Conservation (phyloP, 2,329 filamentous ascomycete genomes). For the Aspergillus jensenii region DNA sequence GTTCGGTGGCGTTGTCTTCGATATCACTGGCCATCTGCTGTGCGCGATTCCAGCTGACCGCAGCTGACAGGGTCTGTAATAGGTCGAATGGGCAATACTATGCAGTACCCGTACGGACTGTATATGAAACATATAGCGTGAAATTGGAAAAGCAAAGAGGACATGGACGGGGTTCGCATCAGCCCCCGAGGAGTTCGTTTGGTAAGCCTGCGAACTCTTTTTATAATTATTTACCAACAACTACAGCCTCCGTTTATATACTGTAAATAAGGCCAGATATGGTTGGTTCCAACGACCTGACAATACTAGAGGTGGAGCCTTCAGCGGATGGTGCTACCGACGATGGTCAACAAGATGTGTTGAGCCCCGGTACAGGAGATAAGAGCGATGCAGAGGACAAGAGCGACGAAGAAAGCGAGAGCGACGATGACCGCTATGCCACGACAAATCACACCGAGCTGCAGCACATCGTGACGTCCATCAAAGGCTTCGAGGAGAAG, state of each 20-base stretch:
- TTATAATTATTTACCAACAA: too few species aligned
- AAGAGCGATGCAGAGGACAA: background rate
- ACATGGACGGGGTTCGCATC: too few species aligned
- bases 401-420: background rate
- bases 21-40: too few species aligned
- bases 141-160: too few species aligned
- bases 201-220: too few species aligned
- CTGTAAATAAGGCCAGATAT: background rate
- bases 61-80: background rate
- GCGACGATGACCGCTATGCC: background rate
- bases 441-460: background rate
- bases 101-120: background rate
- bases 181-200: too few species aligned
- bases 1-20: too few species aligned
- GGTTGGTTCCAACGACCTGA: background rate
- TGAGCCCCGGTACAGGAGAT: background rate
- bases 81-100: background rate
- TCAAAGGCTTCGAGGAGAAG: background rate
- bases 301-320: background rate
- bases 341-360: background rate
- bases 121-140: background rate
- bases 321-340: background rate
- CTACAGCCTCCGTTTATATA: too few species aligned
- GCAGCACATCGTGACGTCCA: background rate
- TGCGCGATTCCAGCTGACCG: background rate